phyloP scores from a whole-genome alignment of 345 rosid species.

The Citrus reticulata region DNA sequence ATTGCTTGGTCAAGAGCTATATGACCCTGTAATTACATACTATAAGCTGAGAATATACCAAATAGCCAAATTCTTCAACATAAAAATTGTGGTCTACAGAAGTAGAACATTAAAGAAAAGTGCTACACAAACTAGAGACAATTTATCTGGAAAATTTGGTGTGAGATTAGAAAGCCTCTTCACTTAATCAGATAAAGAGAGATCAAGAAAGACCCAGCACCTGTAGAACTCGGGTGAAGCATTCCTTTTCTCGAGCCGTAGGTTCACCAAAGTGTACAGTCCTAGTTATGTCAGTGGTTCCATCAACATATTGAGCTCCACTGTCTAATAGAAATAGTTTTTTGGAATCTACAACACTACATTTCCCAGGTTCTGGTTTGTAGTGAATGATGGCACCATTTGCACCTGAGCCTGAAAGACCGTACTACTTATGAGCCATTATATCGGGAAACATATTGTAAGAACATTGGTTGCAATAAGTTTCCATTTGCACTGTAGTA shows the following conservation, averaged over 20 bases:
- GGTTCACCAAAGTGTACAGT: constrained; percentile 93
- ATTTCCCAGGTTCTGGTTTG: constrained; percentile 77
- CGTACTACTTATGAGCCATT: constrained; percentile 11
- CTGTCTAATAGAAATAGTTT: constrained; percentile 86
- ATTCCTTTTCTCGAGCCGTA: constrained; percentile 72
- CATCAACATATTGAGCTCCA: constrained; percentile 95
- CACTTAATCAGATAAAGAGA: not conserved
- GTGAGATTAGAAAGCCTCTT: not conserved
- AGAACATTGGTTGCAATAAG: not conserved
- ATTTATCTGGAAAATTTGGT: not conserved
- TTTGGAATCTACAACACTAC: constrained; percentile 67
- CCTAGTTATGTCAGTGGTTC: constrained; percentile 95
- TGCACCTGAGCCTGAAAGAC: constrained; percentile 79
- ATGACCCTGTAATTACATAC: constrained; percentile 69
- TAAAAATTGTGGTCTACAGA: constrained; percentile 3
- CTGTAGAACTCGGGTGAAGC: constrained; percentile 92
- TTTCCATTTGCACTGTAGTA: not conserved
- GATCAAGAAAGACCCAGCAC: constrained; percentile 27
- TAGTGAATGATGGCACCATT: constrained; percentile 97
- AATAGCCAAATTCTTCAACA: not conserved
- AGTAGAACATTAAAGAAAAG: not conserved
- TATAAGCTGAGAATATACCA: not conserved
- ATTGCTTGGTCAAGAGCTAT: constrained; percentile 94
- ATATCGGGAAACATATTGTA: not conserved
- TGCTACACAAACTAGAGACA: not conserved